Evolutionary conservation across 169 alveolate genomes (phyloP).

Genomic region (Plasmodium cynomolgi): DNA sequence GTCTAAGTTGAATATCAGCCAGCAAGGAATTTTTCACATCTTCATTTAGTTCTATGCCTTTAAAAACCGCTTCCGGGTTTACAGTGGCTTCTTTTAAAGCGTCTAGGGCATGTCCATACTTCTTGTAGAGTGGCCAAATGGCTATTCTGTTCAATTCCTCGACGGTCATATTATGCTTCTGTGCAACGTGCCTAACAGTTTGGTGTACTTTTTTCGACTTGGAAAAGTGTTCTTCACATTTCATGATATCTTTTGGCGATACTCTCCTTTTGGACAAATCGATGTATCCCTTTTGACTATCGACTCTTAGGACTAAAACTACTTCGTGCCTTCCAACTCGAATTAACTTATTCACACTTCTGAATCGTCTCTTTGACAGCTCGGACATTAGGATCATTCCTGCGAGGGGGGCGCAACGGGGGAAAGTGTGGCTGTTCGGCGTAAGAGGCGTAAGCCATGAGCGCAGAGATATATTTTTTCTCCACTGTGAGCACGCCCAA

Average conservation of each 20-base stretch:
- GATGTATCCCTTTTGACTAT: constrained; percentile 96
- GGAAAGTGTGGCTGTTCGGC: background rate
- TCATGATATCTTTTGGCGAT: constrained; percentile 94
- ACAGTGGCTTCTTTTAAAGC: constrained; percentile 95
- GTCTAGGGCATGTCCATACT: constrained; percentile 95
- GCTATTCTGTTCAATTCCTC: constrained; percentile 92
- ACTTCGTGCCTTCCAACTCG: constrained; percentile 94
- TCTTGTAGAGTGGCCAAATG: constrained; percentile 97
- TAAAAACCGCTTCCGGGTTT: constrained; percentile 92
- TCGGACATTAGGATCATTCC: constrained; percentile 95
- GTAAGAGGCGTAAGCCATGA: background rate
- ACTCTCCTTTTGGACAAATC: constrained; percentile 97
- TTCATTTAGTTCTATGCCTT: constrained; percentile 89
- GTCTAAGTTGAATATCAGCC: constrained; percentile 89
- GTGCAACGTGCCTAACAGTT: constrained; percentile 95
- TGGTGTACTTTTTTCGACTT: constrained; percentile 95
- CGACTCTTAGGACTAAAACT: constrained; percentile 96
- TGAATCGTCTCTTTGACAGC: constrained; percentile 94
- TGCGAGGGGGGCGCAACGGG: background rate
- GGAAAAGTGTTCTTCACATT: constrained; percentile 92
- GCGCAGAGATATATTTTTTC: background rate
- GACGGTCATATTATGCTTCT: constrained; percentile 89
- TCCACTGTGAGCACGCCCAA: background rate
- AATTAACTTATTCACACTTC: constrained; percentile 89
- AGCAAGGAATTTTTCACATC: constrained; percentile 89